A percentile compares a stretch with the other conserved stretches of the same genome.
These are phyloP conservation scores for Saksenaea vasiformis DNA, from an alignment of 371 early-diverging fungal species.

Conservation along the genomic window DNA sequence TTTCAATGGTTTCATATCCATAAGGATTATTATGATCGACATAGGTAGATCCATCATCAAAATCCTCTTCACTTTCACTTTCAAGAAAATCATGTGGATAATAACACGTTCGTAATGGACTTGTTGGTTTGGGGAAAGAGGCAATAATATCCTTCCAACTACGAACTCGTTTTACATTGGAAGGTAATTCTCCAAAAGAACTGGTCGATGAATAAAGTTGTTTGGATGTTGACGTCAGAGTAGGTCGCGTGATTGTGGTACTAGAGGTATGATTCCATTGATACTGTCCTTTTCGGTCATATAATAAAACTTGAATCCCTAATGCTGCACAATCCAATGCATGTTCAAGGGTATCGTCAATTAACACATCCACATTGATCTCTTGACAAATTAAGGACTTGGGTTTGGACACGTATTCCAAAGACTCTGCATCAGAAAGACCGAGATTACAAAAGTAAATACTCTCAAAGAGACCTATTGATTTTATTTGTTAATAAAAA, in stretches of 20 bases:
- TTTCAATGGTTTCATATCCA: constrained; percentile 28
- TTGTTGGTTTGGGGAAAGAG: constrained; percentile 46
- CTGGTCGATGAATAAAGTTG: constrained; percentile 19
- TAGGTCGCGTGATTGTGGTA: constrained; percentile 9
- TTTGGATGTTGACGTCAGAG: constrained; percentile 33
- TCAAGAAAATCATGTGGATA: constrained; percentile 25
- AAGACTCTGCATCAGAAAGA: constrained; percentile 45
- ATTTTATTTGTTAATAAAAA: too few species aligned
- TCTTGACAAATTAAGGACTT: constrained; percentile 56
- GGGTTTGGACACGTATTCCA: constrained; percentile 51
- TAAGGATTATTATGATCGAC: constrained; percentile 4
- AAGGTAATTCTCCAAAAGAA: constrained; percentile 21
- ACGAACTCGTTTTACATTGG: constrained; percentile 42
- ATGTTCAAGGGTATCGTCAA: constrained; percentile 53
- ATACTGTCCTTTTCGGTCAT: constrained; percentile 49
- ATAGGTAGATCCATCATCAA: constrained; percentile 16
- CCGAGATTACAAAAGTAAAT: constrained; percentile 57
- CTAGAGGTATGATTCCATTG: constrained; percentile 42
- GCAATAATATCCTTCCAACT: constrained; percentile 47
- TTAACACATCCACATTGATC: constrained; percentile 51
- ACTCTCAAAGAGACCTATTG: constrained; percentile 52
- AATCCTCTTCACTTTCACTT: constrained; percentile 23
- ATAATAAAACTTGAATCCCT: constrained; percentile 51
- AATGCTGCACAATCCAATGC: constrained; percentile 45
- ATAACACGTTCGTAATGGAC: constrained; percentile 39